Conservation (phyloP, 164 flowering plant species). For the Cinnamomum micranthum region DNA sequence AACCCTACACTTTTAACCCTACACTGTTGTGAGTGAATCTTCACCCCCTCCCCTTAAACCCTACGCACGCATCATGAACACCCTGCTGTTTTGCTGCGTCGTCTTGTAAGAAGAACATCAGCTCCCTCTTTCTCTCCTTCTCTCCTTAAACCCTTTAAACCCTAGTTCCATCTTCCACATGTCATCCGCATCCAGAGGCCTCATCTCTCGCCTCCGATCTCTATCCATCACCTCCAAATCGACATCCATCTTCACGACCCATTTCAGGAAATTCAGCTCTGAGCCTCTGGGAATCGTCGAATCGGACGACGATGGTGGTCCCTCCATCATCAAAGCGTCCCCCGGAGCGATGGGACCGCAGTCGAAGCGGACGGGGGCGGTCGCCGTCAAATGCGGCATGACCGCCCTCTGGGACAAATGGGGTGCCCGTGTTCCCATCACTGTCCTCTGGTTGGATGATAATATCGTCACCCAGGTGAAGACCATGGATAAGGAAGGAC, state of each 20-base stretch:
- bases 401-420: conserved; percentile 93
- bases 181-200: conserved; percentile 69
- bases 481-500: conserved; percentile 81
- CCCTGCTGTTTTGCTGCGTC: too few species aligned
- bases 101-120: too few species aligned
- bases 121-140: too few species aligned
- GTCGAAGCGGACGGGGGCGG: conserved; percentile 75
- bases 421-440: conserved; percentile 81
- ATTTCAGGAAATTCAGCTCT: conserved; percentile 34
- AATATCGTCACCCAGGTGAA: conserved; percentile 89
- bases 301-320: neutral
- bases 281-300: conserved; percentile 18
- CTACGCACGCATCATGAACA: too few species aligned
- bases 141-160: too few species aligned
- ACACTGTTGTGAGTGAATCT: too few species aligned
- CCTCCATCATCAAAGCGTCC: conserved; percentile 36
- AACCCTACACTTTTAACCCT: too few species aligned
- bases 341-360: conserved; percentile 53
- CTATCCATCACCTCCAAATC: conserved; percentile 22
- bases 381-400: conserved; percentile 94
- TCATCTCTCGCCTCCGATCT: conserved; percentile 46
- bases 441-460: conserved; percentile 83
- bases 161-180: conserved; percentile 11
- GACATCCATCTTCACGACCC: conserved; percentile 9
- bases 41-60: too few species aligned